Base-by-base conservation (phyloP, 768 basidiomycete genomes). In the Collybia sordida region DNA sequence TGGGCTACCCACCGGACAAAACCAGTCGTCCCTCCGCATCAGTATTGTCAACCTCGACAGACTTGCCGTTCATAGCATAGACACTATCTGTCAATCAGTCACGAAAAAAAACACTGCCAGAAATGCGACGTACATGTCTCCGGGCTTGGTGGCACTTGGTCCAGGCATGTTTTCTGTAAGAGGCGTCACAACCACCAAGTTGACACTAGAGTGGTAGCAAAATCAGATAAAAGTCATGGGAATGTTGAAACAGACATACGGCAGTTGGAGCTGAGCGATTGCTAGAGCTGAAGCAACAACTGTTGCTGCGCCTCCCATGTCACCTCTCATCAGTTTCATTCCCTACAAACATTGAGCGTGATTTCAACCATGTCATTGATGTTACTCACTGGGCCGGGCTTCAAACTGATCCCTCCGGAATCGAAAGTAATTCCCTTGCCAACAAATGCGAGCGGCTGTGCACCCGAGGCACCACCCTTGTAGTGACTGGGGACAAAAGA, bases 351-450 rank as follows among this genome's bases (percentile, higher is more conserved):
- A 14, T 12, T 31, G 9, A 31, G 11, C 14, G 3, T 31, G 9
- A 31, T 11, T 31, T 14, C 9, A 11, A 11, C 11, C 11, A 3
- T 4, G 9, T 3, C 11, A 6, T 9, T 12, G 31, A 31, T 7
- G 11, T 6, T 6, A 74, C 81, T 59, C 53, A 85, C 89, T 27
- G 77, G 75, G 27, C 76, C 62, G n/a, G 88, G 82, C 68, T 94
- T 94, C 66, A 95, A 69, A 51, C 86, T 88, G 66, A 93, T 93
- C 57, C 90, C 90, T 74, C 91, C 91, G 2, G 84, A 83, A 66
- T 95, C 91, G 55, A 94, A 95, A 14, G 91, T 93, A 62, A 94
- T 85, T 52, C 92, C 92, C 64, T 94, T 93, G 27, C 92, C 92
- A 28, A 94, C 89, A 52, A 91, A 75, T 2, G 82, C 86, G 12